A percentile compares a stretch with the other conserved stretches of the same genome.
These are phyloP conservation scores for Colletotrichum tropicale DNA, from an alignment of 2,329 filamentous ascomycete genomes.

Conservation along the genomic window DNA sequence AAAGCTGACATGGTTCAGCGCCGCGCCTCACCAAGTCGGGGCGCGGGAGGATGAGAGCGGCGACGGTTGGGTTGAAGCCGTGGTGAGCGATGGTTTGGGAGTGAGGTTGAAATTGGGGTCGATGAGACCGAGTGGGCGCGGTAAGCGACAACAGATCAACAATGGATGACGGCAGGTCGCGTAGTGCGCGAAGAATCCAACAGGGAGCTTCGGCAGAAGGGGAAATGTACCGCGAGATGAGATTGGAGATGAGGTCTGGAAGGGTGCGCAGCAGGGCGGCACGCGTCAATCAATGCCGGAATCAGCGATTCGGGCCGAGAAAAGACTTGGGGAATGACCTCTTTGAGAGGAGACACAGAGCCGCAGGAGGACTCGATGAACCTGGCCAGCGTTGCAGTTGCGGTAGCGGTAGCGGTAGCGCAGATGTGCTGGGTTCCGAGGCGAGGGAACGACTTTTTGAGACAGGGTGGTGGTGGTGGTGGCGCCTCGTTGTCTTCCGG, in stretches of 20 bases:
- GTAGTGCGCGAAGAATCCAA: not conserved
- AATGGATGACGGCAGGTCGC: not conserved
- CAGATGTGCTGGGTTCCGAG: slow-evolving; percentile 1
- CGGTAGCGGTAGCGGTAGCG: not conserved
- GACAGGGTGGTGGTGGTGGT: slow-evolving; percentile 4
- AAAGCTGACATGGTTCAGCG: slow-evolving; percentile 52
- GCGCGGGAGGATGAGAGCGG: not conserved
- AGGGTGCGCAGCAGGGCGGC: not conserved
- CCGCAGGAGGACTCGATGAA: not conserved
- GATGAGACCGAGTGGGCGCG: not conserved
- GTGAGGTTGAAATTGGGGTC: not conserved
- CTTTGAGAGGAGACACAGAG: slow-evolving; percentile 1
- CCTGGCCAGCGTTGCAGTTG: not conserved
- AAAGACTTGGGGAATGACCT: slow-evolving; percentile 1
- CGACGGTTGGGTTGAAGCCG: not conserved
- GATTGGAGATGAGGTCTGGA: not conserved
- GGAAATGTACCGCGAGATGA: slow-evolving; percentile 4
- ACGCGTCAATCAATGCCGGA: slow-evolving; percentile 20
- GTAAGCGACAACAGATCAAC: not conserved
- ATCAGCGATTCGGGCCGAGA: slow-evolving; percentile 19
- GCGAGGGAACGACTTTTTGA: slow-evolving; percentile 14
- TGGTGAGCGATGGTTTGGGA: not conserved
- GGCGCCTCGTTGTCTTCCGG: slow-evolving; percentile 3
- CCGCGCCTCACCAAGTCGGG: slow-evolving; percentile 21
- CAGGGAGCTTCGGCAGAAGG: not conserved